Evolutionary conservation across 31 red algal species (phyloP), one percentile per base, ranked within the genome.

Genomic region (Asparagopsis taxiformis): DNA sequence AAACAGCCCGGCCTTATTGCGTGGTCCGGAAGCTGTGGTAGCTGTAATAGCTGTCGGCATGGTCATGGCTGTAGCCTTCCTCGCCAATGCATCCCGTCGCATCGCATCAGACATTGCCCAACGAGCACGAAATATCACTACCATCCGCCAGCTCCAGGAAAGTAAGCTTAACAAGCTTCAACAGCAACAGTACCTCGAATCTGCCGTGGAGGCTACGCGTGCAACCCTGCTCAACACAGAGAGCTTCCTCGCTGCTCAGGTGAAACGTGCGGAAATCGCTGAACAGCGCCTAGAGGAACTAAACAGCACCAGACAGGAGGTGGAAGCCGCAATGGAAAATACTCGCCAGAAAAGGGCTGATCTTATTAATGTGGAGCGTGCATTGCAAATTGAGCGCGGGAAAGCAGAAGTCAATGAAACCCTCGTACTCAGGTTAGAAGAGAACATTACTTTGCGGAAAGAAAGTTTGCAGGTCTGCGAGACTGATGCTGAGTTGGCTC

Each of bases 21-120:
- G 68, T 23, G 16, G 33, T 3, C 68, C 68, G 9, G 44, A 53
- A 31, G 25, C 68, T 23, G 68, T 72, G 23, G 13, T 56, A 15
- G 51, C 24, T 22, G 68, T 43, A 41, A 53, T 43, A n/a, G 68
- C 68, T 15, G 68, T 43, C n/a, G 68, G 63, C 15, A 25, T 56
- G 13, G 43, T 55, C 31, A 2, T 53, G 0, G 36, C 49, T 6
- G 68, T 30, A 0, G 49, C 26, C 33, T 54, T 43, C 21, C 25
- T 24, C 2, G 21, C 21, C 17, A 21, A 24, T 30, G 43, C 68
- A 16, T 35, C 50, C 15, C 51, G 68, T 20, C 17, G 37, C 49
- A 22, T 21, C 49, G 11, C 29, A 31, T 32, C 23, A 41, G 20
- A 29, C 49, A n/a, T 72, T 22, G 49, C 28, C 20, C 46, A 35